phyloP scores from a whole-genome alignment of 352 stramenopile species.

The Phytophthora fragariae region DNA sequence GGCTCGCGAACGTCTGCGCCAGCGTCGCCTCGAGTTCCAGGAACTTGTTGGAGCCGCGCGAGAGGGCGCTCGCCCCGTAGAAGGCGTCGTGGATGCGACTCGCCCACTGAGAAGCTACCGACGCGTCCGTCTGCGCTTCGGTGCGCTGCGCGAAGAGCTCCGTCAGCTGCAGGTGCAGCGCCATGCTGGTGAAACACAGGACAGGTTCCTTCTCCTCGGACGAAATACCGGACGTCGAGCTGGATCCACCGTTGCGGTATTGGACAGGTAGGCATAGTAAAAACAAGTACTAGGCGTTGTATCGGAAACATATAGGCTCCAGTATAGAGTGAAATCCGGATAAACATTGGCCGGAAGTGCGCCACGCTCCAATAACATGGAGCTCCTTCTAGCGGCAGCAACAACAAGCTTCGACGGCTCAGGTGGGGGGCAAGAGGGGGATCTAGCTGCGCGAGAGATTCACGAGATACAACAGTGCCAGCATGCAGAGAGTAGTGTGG shows the following conservation, averaged over 20 bases:
- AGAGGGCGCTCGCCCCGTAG: conserved; percentile 21
- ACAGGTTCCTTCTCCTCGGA: no score
- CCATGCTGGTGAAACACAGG: no score
- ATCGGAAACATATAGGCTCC: no score
- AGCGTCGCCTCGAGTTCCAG: conserved; percentile 58
- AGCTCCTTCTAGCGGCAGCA: background rate
- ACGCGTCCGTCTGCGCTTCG: background rate
- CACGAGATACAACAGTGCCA: background rate
- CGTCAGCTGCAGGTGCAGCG: background rate
- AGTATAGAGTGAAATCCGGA: no score
- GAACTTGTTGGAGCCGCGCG: conserved; percentile 55
- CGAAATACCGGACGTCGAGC: no score
- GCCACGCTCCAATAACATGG: background rate
- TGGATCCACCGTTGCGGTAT: no score
- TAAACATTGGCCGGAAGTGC: no score
- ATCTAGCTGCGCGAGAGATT: background rate
- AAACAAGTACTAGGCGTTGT: no score
- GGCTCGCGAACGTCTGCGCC: conserved; percentile 31
- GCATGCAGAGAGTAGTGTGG: background rate
- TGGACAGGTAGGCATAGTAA: no score
- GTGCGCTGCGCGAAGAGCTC: background rate
- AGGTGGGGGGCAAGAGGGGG: no score
- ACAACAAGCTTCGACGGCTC: background rate
- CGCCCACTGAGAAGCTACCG: conserved; percentile 29
- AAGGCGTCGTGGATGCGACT: conserved; percentile 42